Base-by-base conservation (phyloP, 2,329 filamentous ascomycete genomes). In the Mollisiaceae sp. region DNA sequence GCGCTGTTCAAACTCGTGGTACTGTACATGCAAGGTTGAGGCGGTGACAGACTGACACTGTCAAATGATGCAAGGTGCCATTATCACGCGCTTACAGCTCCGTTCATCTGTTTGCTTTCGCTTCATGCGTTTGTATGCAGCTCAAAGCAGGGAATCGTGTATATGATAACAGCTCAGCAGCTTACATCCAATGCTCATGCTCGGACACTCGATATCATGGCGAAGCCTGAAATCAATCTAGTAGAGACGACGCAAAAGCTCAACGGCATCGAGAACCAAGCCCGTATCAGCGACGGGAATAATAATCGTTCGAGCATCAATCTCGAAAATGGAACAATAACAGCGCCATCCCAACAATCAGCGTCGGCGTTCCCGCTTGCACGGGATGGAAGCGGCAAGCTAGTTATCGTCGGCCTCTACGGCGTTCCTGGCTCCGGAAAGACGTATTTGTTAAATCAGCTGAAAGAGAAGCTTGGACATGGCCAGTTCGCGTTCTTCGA, bases 381-480 rank as follows among this genome's bases (percentile, higher is more conserved):
- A n/a, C n/a, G n/a, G n/a, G 14, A 2, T 20, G 6, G 27, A 14
- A 35, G 18, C 27, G 4, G 6, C 2, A 81, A 78, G 65, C 75
- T 80, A 14, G 70, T 70, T 1, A 73, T 87, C 20, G 74, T 88
- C 36, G 85, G 84, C 2, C 60, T 88, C 1, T 88, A 87, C 65
- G 85, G 85, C 6, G 22, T 88, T 43, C 76, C 83, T 1, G 85
- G 83, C 0, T 82, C 74, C n/a, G 85, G 85, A 4, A 88, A 88
- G 72, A 80, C 82, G 0, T 78, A 73, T 45, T 64, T 84, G 8
- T 65, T 87, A 15, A 70, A 77, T 0, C 56, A 80, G 9, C 70
- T 88, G 6, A 76, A 77, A 55, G 4, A 73, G 1, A 20, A 75
- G 1, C 74, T 84, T 1, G 72, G 67, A 12, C 2, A 18, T 75